These are phyloP conservation scores for Diaporthe citrichinensis DNA, from an alignment of 2,329 filamentous ascomycete species.

Conservation along the genomic window DNA sequence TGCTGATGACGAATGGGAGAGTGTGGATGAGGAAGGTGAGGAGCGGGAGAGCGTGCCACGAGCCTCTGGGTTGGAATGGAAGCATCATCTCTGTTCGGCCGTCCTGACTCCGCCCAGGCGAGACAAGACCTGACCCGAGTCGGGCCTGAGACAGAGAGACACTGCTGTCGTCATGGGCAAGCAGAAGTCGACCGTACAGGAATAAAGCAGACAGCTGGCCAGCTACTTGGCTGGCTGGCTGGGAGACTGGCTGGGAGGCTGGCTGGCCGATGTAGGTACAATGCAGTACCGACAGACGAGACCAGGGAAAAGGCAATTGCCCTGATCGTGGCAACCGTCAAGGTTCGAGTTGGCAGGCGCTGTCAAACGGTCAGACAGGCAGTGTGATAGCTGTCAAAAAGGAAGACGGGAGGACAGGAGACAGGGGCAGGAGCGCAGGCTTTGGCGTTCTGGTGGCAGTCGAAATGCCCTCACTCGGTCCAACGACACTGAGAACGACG, in stretches of 20 bases:
- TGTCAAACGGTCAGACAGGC: constrained; percentile 28
- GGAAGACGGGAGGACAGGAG: constrained; percentile 13
- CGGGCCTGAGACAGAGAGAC: constrained; percentile 35
- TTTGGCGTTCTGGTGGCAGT: background rate
- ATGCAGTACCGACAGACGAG: background rate
- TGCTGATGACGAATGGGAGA: constrained; percentile 7
- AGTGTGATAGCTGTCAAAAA: constrained; percentile 33
- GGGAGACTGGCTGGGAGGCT: background rate
- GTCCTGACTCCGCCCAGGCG: constrained; percentile 6
- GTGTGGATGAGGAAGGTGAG: constrained; percentile 3
- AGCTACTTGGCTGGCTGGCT: constrained; percentile 13
- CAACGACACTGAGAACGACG: background rate
- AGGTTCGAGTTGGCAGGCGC: constrained; percentile 22
- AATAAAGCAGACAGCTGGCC: constrained; percentile 1
- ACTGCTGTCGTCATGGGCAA: constrained; percentile 20
- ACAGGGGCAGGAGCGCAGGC: constrained; percentile 5
- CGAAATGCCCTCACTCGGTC: constrained; percentile 11
- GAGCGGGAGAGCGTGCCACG: constrained; percentile 22
- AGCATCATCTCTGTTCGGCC: constrained; percentile 18
- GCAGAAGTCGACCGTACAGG: background rate
- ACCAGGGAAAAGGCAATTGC: background rate
- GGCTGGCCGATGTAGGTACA: background rate
- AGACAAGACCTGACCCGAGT: constrained; percentile 10
- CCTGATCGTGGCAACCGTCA: constrained; percentile 23
- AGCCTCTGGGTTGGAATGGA: constrained; percentile 31